phyloP scores from a whole-genome alignment of 257 asterid species.

The Schizonepeta tenuifolia region DNA sequence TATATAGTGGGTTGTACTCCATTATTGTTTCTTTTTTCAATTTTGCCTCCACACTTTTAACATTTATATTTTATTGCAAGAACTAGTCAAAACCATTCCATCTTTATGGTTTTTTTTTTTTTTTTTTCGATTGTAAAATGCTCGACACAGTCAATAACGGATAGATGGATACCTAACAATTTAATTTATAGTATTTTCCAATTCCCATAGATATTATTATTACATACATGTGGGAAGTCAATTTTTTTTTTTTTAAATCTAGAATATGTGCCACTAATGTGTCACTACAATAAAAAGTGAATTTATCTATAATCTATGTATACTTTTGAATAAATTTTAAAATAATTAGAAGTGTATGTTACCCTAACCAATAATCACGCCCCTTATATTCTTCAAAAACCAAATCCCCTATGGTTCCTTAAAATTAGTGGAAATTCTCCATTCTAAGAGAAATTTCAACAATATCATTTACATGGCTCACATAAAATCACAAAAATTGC shows the following conservation, averaged over 20 bases:
- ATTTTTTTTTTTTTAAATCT: neutral
- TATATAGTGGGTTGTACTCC: slow-evolving; percentile 22
- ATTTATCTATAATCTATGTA: too few species aligned
- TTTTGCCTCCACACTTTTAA: neutral
- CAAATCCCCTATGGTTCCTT: neutral
- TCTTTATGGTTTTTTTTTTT: neutral
- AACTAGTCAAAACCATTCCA: neutral
- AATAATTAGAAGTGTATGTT: neutral
- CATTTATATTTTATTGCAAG: neutral
- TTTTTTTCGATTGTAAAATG: neutral
- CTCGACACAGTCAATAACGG: neutral
- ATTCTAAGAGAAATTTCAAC: neutral
- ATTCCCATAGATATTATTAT: neutral
- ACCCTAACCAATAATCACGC: too few species aligned
- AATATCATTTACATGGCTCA: neutral
- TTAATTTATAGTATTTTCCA: neutral
- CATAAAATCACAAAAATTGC: neutral
- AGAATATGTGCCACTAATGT: neutral
- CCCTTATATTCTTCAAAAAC: too few species aligned
- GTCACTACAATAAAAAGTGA: neutral
- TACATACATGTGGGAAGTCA: neutral
- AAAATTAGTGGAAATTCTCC: neutral
- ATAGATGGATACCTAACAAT: slow-evolving; percentile 1
- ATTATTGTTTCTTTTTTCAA: neutral
- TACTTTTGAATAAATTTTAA: too few species aligned